A percentile compares a stretch with the other conserved stretches of the same genome.
phyloP scores from a whole-genome alignment of 345 rosid genomes.

The sweet orange (Citrus sinensis) region DVS_A1.0 CM039163.1:34759001-34759500 shows the following conservation, averaged over 20 bases:
- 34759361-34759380: neutral
- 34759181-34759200: neutral
- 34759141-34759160: neutral
- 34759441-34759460: neutral
- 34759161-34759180: neutral
- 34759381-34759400: neutral
- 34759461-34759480: neutral
- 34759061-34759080: no score
- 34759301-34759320: neutral
- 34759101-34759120: no score
- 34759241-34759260: neutral
- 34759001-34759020: constrained; percentile 51
- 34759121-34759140: neutral
- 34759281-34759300: neutral
- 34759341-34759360: neutral
- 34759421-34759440: neutral
- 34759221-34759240: neutral
- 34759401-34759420: neutral
- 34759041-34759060: neutral
- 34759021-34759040: constrained; percentile 56
- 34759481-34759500: neutral
- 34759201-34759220: neutral
- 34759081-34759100: no score
- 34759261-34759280: neutral
- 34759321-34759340: neutral